These are phyloP conservation scores for Myxozyma lipomycoides DNA, from an alignment of 805 yeast genomes.

Conservation along the genomic window DNA sequence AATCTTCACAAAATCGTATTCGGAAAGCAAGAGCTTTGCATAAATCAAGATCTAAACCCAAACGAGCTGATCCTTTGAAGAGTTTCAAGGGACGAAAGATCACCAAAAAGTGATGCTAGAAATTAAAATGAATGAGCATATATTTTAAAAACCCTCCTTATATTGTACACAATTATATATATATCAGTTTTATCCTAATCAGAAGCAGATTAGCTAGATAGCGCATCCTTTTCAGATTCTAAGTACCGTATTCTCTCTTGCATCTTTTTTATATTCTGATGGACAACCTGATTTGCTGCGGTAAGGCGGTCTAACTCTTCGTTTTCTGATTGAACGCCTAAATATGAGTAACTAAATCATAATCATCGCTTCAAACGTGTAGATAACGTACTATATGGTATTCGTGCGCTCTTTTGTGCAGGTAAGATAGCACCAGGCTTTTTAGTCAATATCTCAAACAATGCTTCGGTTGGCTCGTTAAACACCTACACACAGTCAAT, in stretches of 20 bases:
- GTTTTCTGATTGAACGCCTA: slow-evolving; percentile 49
- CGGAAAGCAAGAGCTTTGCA: slow-evolving; percentile 27
- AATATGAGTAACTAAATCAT: slow-evolving; percentile 28
- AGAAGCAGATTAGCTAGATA: not conserved
- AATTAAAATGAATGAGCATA: too few relatives aligned
- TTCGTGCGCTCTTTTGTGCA: slow-evolving; percentile 37
- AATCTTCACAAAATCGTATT: slow-evolving; percentile 31
- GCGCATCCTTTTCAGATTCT: slow-evolving; percentile 33
- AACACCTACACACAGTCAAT: slow-evolving; percentile 43
- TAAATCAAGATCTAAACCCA: slow-evolving; percentile 29
- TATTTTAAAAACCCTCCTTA: too few relatives aligned
- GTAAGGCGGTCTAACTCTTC: slow-evolving; percentile 61
- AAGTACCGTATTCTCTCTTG: slow-evolving; percentile 39
- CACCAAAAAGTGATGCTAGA: not conserved
- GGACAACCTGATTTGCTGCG: slow-evolving; percentile 44
- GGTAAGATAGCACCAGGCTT: slow-evolving; percentile 50
- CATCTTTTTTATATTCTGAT: slow-evolving; percentile 44
- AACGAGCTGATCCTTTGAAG: slow-evolving; percentile 57
- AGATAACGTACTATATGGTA: slow-evolving; percentile 36
- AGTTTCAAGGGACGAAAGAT: slow-evolving; percentile 40
- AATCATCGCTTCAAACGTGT: slow-evolving; percentile 3
- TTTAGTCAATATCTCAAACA: slow-evolving; percentile 71
- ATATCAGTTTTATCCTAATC: not conserved
- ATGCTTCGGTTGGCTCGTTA: slow-evolving; percentile 88
- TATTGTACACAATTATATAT: too few relatives aligned